A percentile compares a stretch with the other conserved stretches of the same genome.
These are phyloP conservation scores for Aspergillus puulaauensis DNA, from an alignment of 2,329 filamentous ascomycete species.

Conservation along the genomic window DNA sequence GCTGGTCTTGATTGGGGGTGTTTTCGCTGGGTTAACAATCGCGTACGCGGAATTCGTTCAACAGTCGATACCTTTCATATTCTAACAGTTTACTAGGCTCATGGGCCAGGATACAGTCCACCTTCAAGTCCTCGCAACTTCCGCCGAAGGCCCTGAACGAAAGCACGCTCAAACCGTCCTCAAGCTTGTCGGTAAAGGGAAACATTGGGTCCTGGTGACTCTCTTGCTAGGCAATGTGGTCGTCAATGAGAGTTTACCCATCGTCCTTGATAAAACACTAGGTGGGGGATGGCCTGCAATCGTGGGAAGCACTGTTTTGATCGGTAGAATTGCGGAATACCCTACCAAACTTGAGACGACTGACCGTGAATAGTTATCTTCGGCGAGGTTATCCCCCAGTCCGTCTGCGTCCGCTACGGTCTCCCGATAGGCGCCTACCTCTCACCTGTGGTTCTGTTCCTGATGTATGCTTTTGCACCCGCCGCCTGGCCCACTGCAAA, in stretches of 20 bases:
- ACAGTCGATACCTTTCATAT: background rate
- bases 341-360: background rate
- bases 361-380: slow-evolving; percentile 74
- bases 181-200: slow-evolving; percentile 53
- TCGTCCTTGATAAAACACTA: slow-evolving; percentile 88
- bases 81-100: background rate
- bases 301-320: slow-evolving; percentile 86
- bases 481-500: slow-evolving; percentile 95
- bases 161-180: background rate
- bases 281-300: slow-evolving; percentile 94
- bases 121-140: slow-evolving; percentile 1
- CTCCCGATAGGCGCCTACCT: slow-evolving; percentile 93
- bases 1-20: slow-evolving; percentile 1
- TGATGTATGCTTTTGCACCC: slow-evolving; percentile 92
- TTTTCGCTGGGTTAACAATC: slow-evolving; percentile 1
- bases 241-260: slow-evolving; percentile 93
- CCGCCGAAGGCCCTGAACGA: background rate
- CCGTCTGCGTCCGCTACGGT: slow-evolving; percentile 92
- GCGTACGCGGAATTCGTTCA: background rate
- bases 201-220: slow-evolving; percentile 99
- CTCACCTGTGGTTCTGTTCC: slow-evolving; percentile 76
- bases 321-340: slow-evolving; percentile 60
- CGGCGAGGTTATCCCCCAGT: slow-evolving; percentile 93
- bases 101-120: slow-evolving; percentile 5
- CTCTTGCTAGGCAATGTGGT: slow-evolving; percentile 94